These are phyloP conservation scores for Trametes hirsuta DNA, from an alignment of 1,284 basidiomycete genomes.

Conservation along the genomic window DNA sequence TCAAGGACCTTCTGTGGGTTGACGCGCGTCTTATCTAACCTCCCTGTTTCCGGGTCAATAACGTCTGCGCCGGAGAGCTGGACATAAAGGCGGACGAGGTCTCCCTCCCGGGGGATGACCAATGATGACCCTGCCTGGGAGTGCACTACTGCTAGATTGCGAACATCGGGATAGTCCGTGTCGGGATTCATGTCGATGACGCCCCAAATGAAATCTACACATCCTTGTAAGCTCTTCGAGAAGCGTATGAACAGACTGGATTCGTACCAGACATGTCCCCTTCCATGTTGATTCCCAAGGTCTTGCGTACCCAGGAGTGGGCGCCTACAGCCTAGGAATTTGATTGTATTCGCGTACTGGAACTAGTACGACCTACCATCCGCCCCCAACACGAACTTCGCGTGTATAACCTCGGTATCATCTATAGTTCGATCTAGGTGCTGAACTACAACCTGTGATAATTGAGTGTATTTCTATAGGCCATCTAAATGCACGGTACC, in stretches of 20 bases:
- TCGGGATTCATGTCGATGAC: constrained; percentile 72
- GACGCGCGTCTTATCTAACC: constrained; percentile 63
- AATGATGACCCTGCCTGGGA: constrained; percentile 58
- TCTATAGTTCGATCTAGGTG: constrained; percentile 32
- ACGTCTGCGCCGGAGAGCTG: constrained; percentile 63
- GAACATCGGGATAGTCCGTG: constrained; percentile 83
- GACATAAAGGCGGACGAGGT: constrained; percentile 75
- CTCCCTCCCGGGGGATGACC: constrained; percentile 77
- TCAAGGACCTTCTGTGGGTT: constrained; percentile 65
- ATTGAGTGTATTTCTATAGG: neutral
- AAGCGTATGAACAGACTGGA: neutral
- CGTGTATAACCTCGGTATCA: constrained; percentile 48
- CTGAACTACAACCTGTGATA: constrained; percentile 40
- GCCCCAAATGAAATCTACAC: constrained; percentile 73
- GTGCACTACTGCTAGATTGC: constrained; percentile 67
- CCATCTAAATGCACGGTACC: constrained; percentile 35
- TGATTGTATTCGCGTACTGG: neutral
- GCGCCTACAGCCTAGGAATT: constrained; percentile 46
- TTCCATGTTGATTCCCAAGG: constrained; percentile 71
- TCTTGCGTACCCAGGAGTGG: constrained; percentile 81
- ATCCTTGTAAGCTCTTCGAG: neutral
- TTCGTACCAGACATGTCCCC: constrained; percentile 68
- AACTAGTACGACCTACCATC: constrained; percentile 42
- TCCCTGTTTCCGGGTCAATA: constrained; percentile 50
- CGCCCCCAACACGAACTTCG: constrained; percentile 58